A percentile compares a stretch with the other conserved stretches of the same genome.
phyloP scores from a whole-genome alignment of 2,329 filamentous ascomycete species.

The Sordariomycetes sp. region DNA sequence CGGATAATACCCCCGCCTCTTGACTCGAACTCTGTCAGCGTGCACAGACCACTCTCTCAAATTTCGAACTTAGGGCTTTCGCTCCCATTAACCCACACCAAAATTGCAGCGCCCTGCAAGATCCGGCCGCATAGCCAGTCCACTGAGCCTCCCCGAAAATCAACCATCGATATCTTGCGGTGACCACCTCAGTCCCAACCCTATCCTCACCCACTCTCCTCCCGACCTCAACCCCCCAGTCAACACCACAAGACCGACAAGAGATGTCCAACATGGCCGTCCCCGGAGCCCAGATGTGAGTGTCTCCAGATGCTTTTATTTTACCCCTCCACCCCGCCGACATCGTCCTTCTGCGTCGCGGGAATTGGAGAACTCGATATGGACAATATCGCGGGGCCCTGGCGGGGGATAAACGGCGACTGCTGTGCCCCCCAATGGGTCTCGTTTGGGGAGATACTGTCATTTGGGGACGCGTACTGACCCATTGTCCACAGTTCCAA shows the following conservation, averaged over 20 bases:
- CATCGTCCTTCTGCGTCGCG: background rate
- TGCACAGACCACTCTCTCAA: slow-evolving; percentile 2
- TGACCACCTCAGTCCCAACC: background rate
- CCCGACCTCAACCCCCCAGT: background rate
- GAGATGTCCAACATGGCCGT: slow-evolving; percentile 17
- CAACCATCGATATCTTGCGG: slow-evolving; percentile 5
- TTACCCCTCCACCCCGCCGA: slow-evolving; percentile 3
- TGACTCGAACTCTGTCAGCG: background rate
- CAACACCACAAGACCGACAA: slow-evolving; percentile 2
- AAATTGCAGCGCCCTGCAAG: slow-evolving; percentile 1
- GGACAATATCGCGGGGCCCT: background rate
- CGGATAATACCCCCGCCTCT: background rate
- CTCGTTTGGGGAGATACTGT: background rate
- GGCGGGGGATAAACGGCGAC: background rate
- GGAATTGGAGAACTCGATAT: background rate
- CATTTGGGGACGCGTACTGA: background rate
- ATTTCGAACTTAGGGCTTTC: slow-evolving; percentile 5
- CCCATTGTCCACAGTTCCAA: slow-evolving; percentile 53
- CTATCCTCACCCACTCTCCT: slow-evolving; percentile 1
- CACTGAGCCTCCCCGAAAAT: slow-evolving; percentile 3
- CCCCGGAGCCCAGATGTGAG: slow-evolving; percentile 54
- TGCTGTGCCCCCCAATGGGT: background rate
- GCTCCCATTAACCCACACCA: slow-evolving; percentile 4
- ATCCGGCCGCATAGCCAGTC: background rate
- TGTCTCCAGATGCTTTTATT: slow-evolving; percentile 11